Evolutionary conservation across 1,284 basidiomycete species (phyloP), one percentile per base, ranked within the genome.

Genomic region (Ustilago nuda): DNA sequence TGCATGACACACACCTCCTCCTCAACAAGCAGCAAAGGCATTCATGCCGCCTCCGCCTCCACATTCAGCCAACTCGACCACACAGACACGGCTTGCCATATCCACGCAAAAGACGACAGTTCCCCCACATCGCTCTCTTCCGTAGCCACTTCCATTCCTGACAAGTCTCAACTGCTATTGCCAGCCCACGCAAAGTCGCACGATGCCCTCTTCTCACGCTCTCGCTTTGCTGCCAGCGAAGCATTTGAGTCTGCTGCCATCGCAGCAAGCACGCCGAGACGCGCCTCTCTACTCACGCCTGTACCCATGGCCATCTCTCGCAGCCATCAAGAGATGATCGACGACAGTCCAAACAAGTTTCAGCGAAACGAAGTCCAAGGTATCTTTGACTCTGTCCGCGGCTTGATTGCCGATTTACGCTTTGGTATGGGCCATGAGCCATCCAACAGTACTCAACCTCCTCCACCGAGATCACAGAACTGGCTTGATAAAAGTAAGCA

Each of bases 281-380:
- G 60, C 13, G 39, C 51, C 9, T 54, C 41, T 4, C 17, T 61
- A 32, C 48, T 64, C 3, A 19, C 30, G 5, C 27, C 62, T 6
- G 5, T 66, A 8, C 65, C 65, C 8, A 66, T 66, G 65, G 32
- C n/a, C 8, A 60, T 66, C 32, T 66, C 65, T 19, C 19, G 46
- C 2, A 66, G 65, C n/a, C 65, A 66, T 45, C 65, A 66, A 45
- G 51, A 61, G 48, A 50, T 61, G 53, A 66, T 66, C 46, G 65
- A 60, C n/a, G 56, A 27, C 11, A 61, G 45, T 45, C 65, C 65
- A 0, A 50, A 17, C 0, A 41, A 9, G 46, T 61, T 66, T 30
- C 45, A 56, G 4, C 52, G 56, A 2, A 45, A 32, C 3, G 65
- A 66, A 46, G 65, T 54, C 0, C 43, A 54, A 9, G 60, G 61